These are phyloP conservation scores for Pythium sukuiense DNA, from an alignment of 352 stramenopile species.

Conservation along the genomic window DNA sequence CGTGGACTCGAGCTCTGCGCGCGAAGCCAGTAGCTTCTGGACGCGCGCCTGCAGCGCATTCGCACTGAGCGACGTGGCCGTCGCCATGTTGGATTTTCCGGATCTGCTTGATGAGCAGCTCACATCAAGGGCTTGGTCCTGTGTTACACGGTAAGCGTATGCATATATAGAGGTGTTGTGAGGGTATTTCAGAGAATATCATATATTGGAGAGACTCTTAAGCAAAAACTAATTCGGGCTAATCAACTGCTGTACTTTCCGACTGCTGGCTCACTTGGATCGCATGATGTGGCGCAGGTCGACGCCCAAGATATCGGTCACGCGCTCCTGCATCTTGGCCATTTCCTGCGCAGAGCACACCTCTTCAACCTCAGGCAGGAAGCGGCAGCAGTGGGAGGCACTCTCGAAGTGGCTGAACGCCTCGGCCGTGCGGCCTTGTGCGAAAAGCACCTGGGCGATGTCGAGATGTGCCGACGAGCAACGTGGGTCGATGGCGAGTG, in stretches of 20 bases:
- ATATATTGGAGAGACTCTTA: neutral
- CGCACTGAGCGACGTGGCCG: slow-evolving; percentile 10
- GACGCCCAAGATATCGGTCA: slow-evolving; percentile 83
- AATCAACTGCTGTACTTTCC: neutral
- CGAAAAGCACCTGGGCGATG: slow-evolving; percentile 85
- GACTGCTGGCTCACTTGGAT: slow-evolving; percentile 48
- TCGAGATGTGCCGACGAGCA: slow-evolving; percentile 84
- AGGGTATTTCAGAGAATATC: neutral
- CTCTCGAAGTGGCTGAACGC: slow-evolving; percentile 77
- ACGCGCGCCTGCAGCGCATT: slow-evolving; percentile 54
- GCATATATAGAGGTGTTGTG: neutral
- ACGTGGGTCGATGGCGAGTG: slow-evolving; percentile 68
- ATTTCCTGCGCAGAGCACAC: slow-evolving; percentile 74
- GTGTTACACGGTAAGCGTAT: neutral
- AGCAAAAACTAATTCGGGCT: neutral
- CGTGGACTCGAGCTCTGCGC: slow-evolving; percentile 59
- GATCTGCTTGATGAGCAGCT: neutral
- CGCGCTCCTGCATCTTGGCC: slow-evolving; percentile 84
- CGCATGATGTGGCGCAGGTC: slow-evolving; percentile 87
- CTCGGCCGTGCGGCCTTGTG: slow-evolving; percentile 67
- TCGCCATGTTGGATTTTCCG: slow-evolving; percentile 7
- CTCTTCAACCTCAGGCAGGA: slow-evolving; percentile 82
- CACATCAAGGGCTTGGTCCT: neutral
- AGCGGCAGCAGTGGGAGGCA: slow-evolving; percentile 71
- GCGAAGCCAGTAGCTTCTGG: slow-evolving; percentile 63